Conservation (phyloP, 345 rosid species). For the Citrus medica region DNA sequence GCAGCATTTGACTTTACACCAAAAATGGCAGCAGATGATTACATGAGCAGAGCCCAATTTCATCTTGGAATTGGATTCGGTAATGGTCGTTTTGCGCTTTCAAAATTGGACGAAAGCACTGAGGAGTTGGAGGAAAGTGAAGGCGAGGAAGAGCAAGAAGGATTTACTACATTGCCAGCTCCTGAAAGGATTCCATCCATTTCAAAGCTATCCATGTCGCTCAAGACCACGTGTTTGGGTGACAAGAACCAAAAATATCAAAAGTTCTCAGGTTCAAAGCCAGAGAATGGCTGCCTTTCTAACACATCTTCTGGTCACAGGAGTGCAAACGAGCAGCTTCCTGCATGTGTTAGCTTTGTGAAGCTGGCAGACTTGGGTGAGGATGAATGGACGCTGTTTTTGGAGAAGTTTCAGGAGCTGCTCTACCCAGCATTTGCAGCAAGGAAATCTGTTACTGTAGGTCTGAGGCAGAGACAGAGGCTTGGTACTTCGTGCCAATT, state of each 20-base stretch:
- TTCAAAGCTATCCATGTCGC: slow-evolving; percentile 72
- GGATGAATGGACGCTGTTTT: slow-evolving; percentile 75
- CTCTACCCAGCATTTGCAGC: slow-evolving; percentile 65
- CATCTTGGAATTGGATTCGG: slow-evolving; percentile 47
- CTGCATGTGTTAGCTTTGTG: slow-evolving; percentile 72
- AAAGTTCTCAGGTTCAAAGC: slow-evolving; percentile 41
- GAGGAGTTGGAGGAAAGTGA: slow-evolving; percentile 69
- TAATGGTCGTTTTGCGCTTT: slow-evolving; percentile 50
- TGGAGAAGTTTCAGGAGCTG: slow-evolving; percentile 73
- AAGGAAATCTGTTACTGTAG: slow-evolving; percentile 60
- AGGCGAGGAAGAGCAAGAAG: slow-evolving; percentile 44
- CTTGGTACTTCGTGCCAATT: slow-evolving; percentile 99
- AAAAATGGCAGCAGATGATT: slow-evolving; percentile 53
- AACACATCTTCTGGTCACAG: slow-evolving; percentile 72
- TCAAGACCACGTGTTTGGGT: slow-evolving; percentile 56
- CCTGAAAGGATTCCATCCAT: slow-evolving; percentile 40
- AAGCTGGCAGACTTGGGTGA: slow-evolving; percentile 79
- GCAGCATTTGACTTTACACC: slow-evolving; percentile 30
- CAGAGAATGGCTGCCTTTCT: slow-evolving; percentile 46
- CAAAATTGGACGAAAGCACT: slow-evolving; percentile 76
- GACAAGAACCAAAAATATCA: slow-evolving; percentile 41
- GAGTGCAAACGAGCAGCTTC: slow-evolving; percentile 91
- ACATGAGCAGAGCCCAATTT: slow-evolving; percentile 35
- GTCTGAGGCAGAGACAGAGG: slow-evolving; percentile 89
- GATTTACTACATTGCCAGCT: slow-evolving; percentile 20